Conservation (phyloP, 805 yeast species). For the Pichia exigua region DNA sequence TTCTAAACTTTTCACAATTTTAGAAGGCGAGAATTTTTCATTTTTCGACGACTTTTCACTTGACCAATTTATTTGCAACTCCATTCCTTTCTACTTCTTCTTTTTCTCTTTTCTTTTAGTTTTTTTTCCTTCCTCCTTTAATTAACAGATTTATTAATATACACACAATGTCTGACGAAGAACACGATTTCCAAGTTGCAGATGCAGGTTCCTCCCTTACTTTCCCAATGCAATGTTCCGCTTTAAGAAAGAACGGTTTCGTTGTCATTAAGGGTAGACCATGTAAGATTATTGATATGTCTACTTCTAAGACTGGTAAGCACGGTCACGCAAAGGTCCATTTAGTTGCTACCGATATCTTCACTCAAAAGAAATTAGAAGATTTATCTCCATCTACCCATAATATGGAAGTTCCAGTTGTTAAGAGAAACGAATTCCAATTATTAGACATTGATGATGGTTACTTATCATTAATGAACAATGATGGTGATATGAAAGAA, state of each 20-base stretch:
- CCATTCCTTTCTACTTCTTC: not conserved
- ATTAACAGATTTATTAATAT: not conserved
- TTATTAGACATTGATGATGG: slow-evolving; percentile 98
- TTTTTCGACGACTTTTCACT: not conserved
- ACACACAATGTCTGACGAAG: slow-evolving; percentile 29
- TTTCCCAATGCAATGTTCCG: slow-evolving; percentile 99
- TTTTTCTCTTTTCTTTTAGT: not conserved
- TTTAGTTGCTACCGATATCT: slow-evolving; percentile 96
- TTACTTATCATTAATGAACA: slow-evolving; percentile 91
- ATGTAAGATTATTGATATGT: slow-evolving; percentile 99
- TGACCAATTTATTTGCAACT: not conserved
- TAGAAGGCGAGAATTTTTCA: not conserved
- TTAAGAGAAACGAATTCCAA: slow-evolving; percentile 91
- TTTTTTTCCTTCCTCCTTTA: not conserved
- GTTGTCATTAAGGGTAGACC: slow-evolving; percentile 99
- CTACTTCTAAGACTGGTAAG: slow-evolving; percentile 99
- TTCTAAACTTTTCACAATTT: not conserved
- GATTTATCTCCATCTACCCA: slow-evolving; percentile 99
- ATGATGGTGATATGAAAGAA: slow-evolving; percentile 98
- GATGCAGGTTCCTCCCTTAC: slow-evolving; percentile 98
- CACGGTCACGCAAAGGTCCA: slow-evolving; percentile 99
- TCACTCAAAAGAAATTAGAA: slow-evolving; percentile 99
- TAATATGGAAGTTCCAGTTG: slow-evolving; percentile 99
- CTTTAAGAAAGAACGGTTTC: slow-evolving; percentile 99
- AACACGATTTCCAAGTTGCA: slow-evolving; percentile 91